These are phyloP conservation scores for Colletotrichum trifolii DNA, from an alignment of 2,329 filamentous ascomycete genomes.

Conservation along the genomic window DNA sequence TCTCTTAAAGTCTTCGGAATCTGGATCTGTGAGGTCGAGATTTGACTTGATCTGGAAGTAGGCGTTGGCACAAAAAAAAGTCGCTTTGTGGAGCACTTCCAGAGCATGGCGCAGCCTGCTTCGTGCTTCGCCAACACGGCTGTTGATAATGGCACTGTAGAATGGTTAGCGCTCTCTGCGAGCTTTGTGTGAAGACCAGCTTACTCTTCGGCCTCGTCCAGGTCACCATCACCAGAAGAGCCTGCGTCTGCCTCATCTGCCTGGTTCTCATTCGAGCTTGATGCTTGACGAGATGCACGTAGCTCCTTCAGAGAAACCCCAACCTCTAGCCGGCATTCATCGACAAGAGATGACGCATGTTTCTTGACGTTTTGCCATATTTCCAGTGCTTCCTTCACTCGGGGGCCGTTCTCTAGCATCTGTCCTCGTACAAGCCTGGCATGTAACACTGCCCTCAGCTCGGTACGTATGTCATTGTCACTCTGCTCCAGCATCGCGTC, in stretches of 20 bases:
- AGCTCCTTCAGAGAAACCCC: conserved; percentile 55
- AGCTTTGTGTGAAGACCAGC: conserved; percentile 43
- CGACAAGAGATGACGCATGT: conserved; percentile 64
- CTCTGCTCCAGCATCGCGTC: conserved; percentile 92
- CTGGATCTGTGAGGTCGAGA: conserved; percentile 69
- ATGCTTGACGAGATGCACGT: neutral
- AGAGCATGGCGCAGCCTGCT: conserved; percentile 77
- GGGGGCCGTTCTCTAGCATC: conserved; percentile 78
- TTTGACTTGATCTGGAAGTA: conserved; percentile 86
- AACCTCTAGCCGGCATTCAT: conserved; percentile 73
- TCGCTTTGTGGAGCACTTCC: conserved; percentile 83
- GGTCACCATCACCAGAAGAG: conserved; percentile 44
- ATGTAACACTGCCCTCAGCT: conserved; percentile 75
- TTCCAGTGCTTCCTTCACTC: conserved; percentile 73
- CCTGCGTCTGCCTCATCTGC: neutral
- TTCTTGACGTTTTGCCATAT: conserved; percentile 73
- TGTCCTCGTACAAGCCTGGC: conserved; percentile 78
- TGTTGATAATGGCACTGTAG: conserved; percentile 56
- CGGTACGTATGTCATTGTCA: conserved; percentile 71
- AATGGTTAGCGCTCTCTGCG: conserved; percentile 74
- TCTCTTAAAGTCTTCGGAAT: conserved; percentile 72
- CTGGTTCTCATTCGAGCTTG: neutral
- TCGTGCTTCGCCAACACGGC: conserved; percentile 67
- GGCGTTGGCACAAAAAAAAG: conserved; percentile 87
- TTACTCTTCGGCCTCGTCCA: conserved; percentile 50